Base-by-base conservation (phyloP, 148 eudicot species). In the Selenicereus undatus region DNA sequence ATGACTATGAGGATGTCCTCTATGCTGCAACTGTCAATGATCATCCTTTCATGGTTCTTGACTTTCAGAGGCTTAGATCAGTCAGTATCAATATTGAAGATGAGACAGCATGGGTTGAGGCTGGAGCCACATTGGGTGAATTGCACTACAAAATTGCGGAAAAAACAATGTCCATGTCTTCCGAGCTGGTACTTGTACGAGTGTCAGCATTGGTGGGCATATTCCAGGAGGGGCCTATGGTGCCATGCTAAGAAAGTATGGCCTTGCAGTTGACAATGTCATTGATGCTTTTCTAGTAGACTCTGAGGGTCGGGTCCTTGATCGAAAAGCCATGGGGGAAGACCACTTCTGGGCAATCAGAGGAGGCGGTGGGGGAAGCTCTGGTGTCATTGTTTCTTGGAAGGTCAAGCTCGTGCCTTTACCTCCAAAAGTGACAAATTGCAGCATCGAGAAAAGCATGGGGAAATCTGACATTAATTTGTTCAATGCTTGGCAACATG, bases 311-410 rank as follows among this genome's bases (percentile, higher is more conserved):
- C 60, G 60, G 2, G 60, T 54, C 22, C 22, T 54, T 14, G 60
- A 54, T 18, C 1, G 60, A 18, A 54, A 54, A 54, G 18, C 60
- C 60, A 54, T 54, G 60, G 60, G 60, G 21, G 60, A 54, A 18
- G 60, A 54, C 21, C 20, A 14, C 4, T 54, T 54, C 5, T 54
- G 60, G 60, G 60, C 60, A 14, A 54, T 54, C 22, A 54, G 60
- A 54, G 60, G 60, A 0, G 79, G 79, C 11, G 70, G 79, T 0
- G 79, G 79, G 3, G 79, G 30, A 35, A 76, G 50, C 35, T 76
- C 58, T 32, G 45, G 79, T 16, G 79, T 76, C 22, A 52, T 76
- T 10, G 5, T 60, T 26, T 5, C 79, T 17, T 76, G 36, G 39
- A 76, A 27, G 45, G n/a, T 76, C 11, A 76, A 60, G 36, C 26